Percentiles rank a stretch among this genome's conserved stretches.
These are phyloP conservation scores for Eucalyptus camaldulensis DNA, from an alignment of 345 rosid genomes.

Conservation along the genomic window DNA sequence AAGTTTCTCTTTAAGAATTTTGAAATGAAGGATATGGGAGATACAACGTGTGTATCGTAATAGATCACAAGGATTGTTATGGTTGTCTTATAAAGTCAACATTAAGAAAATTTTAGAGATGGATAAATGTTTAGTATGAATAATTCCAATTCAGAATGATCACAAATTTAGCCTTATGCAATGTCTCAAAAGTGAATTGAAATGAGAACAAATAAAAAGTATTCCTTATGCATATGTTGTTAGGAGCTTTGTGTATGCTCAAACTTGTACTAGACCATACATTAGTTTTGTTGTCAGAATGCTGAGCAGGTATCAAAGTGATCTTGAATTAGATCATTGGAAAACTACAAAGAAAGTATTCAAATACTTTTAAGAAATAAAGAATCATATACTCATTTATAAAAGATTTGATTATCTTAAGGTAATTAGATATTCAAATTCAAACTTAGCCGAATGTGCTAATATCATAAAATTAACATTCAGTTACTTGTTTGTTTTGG, in stretches of 20 bases:
- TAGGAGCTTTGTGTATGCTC: neutral
- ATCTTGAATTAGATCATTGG: neutral
- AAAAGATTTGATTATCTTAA: neutral
- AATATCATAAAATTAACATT: too few relatives aligned
- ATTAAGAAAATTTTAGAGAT: too few relatives aligned
- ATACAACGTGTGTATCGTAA: too few relatives aligned
- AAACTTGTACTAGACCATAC: neutral
- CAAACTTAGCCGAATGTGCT: fast-evolving
- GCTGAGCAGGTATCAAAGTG: neutral
- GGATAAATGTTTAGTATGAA: neutral
- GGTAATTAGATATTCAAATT: neutral
- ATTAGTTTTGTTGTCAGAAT: too few relatives aligned
- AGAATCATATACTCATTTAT: neutral
- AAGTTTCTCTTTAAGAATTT: too few relatives aligned
- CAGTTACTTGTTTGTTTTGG: too few relatives aligned
- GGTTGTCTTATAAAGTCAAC: neutral
- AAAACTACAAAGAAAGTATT: too few relatives aligned
- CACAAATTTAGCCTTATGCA: neutral
- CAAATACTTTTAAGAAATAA: too few relatives aligned
- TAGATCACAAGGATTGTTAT: too few relatives aligned
- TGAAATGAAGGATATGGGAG: too few relatives aligned
- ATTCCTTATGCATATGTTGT: neutral
- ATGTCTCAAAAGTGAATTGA: neutral
- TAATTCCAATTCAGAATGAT: neutral
- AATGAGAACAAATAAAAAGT: neutral